Evolutionary conservation across 805 yeast genomes (phyloP).

Genomic region (Spathaspora girioi): DNA sequence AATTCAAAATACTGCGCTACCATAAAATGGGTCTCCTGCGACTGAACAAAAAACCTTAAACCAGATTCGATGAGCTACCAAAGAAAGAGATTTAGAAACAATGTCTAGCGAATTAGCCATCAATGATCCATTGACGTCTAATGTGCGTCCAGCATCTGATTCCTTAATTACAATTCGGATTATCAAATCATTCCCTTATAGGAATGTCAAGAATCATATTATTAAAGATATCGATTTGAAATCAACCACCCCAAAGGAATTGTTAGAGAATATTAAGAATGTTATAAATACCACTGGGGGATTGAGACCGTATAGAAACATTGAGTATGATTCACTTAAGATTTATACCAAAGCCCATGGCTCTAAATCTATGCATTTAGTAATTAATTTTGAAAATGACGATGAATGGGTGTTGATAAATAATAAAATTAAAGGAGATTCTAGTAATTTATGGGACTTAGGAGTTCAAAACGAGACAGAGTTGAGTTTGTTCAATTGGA

Average conservation of each 20-base stretch:
- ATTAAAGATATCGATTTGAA: conserved; percentile 68
- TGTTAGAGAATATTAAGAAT: conserved; percentile 50
- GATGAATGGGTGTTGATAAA: conserved; percentile 60
- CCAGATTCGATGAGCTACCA: background rate
- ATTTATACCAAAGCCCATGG: conserved; percentile 94
- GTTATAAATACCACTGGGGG: conserved; percentile 56
- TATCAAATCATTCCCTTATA: conserved; percentile 85
- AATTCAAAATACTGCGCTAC: background rate
- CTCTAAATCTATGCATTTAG: conserved; percentile 87
- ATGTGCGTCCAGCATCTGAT: conserved; percentile 66
- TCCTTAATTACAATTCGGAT: conserved; percentile 82
- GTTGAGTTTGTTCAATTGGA: conserved; percentile 70
- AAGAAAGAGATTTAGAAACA: background rate
- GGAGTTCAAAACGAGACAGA: conserved; percentile 85
- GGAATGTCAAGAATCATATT: conserved; percentile 79
- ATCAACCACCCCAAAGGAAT: conserved; percentile 58
- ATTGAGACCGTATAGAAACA: conserved; percentile 78
- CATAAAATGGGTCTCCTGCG: background rate
- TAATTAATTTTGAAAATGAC: conserved; percentile 79
- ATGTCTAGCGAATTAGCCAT: conserved; percentile 7
- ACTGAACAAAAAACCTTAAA: background rate
- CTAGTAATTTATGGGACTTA: conserved; percentile 29
- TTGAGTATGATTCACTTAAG: conserved; percentile 70
- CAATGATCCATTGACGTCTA: conserved; percentile 78
- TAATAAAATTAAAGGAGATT: conserved; percentile 11